Percentiles rank a stretch among this genome's conserved stretches.
Conservation (phyloP, 495 filamentous ascomycete species). For the Penicillium chermesinum region DNA sequence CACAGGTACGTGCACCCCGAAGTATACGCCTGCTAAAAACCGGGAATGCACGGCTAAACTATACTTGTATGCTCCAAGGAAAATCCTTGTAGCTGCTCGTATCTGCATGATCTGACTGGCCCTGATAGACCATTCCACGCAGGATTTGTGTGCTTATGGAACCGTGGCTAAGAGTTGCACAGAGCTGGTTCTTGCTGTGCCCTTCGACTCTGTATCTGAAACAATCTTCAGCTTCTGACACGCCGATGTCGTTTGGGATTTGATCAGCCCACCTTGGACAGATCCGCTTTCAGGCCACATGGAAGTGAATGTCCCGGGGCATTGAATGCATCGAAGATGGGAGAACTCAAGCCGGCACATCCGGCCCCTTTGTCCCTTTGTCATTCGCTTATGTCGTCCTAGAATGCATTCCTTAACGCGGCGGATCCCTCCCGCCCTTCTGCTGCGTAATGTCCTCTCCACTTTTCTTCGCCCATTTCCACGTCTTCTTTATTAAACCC, state of each 20-base stretch:
- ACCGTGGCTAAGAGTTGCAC: too few species aligned
- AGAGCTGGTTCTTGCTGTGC: background rate
- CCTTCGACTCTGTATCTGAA: conserved; percentile 1
- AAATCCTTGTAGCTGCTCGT: too few species aligned
- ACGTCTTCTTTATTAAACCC: conserved; percentile 8
- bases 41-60: too few species aligned
- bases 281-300: background rate
- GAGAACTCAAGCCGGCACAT: background rate
- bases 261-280: background rate
- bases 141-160: too few species aligned
- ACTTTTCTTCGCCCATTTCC: conserved; percentile 6
- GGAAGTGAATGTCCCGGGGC: too few species aligned
- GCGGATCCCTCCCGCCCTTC: conserved; percentile 12
- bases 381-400: background rate
- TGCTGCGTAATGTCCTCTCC: conserved; percentile 16
- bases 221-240: conserved; percentile 7
- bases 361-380: background rate
- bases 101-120: too few species aligned
- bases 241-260: conserved; percentile 4
- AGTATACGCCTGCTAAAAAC: too few species aligned
- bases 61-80: too few species aligned
- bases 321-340: too few species aligned
- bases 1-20: too few species aligned
- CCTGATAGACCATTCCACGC: too few species aligned
- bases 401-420: conserved; percentile 19